Base-by-base conservation (phyloP, 768 basidiomycete species). In the Mrakia hoshinonis region DNA sequence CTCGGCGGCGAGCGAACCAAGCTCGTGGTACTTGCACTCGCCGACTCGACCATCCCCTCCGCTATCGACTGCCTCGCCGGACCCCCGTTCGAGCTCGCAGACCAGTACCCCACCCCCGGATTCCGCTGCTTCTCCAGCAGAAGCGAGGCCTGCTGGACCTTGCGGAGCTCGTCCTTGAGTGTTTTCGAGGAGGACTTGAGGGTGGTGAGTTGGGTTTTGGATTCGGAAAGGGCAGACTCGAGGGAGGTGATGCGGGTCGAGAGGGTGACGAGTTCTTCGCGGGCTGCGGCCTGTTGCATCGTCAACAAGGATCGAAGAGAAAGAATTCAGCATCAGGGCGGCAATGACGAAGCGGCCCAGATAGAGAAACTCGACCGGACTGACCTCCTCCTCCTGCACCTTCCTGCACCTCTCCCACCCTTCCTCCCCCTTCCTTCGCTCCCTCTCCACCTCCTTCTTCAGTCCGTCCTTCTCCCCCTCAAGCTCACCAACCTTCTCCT, bases 91-190 rank as follows among this genome's bases (percentile, higher is more conserved):
- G 51, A 20, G 49, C 43, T 75, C 0, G 85, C 77, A 60, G 78
- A 83, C 93, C 93, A 97, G 79, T 94, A 97, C 24, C 95, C 92
- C 10, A 93, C 89, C 26, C 95, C 94, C 0, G 95, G 92, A 78
- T 91, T 91, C 34, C 95, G 86, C 76, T 94, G 91, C 60, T 87
- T 85, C 76, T 98, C 95, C 34, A 97, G 83, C 36, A 97, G 79
- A 0, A 92, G 88, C 51, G 90, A 90, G 24, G 93, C 95, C 0
- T 89, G 90, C 79, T 98, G 96, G 1, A 99, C 88, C 79, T 98
- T 98, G 51, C 92, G 88, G 58, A 99, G 80, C 77, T 99, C 95
- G 66, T 98, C 96, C 11, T 94, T 88, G 22, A 98, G 82, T 0
- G 86, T 91, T 91, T 95, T 95, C 79, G 92, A 95, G 65, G 84